phyloP scores from a whole-genome alignment of 169 alveolate genomes.

The Pseudocohnilembus persalinus region DNA sequence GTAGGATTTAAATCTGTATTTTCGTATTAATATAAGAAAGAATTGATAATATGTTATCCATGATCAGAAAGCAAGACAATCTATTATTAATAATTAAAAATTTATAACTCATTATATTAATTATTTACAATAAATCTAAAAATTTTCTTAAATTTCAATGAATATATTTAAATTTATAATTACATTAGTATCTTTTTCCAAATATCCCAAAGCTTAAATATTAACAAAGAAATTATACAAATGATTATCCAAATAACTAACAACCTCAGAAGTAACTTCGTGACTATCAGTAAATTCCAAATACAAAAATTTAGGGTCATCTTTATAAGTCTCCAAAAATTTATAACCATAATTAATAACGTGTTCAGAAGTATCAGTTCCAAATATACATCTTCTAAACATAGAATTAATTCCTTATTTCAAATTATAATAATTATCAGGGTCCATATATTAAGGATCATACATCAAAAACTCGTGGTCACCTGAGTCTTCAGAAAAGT shows the following conservation, averaged over 20 bases:
- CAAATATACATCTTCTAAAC: not conserved
- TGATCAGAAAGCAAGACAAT: not conserved
- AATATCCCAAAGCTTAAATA: not conserved
- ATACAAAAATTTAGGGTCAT: not conserved
- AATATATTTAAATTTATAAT: too few species aligned
- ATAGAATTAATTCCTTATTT: not conserved
- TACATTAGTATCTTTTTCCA: not conserved
- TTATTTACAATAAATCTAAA: too few species aligned
- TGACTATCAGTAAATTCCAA: not conserved
- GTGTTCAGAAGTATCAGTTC: not conserved
- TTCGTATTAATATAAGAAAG: not conserved
- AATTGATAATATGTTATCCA: not conserved
- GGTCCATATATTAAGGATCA: not conserved
- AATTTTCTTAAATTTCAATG: too few species aligned
- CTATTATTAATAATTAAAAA: not conserved
- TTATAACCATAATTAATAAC: not conserved
- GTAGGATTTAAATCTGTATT: not conserved
- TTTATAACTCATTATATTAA: too few species aligned
- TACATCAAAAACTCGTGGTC: not conserved
- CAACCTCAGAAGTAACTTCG: not conserved
- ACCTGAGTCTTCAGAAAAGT: not conserved
- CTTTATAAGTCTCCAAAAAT: not conserved
- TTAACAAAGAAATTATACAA: not conserved
- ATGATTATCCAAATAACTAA: not conserved
- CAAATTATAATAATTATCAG: not conserved